Percentiles rank a stretch among this genome's conserved stretches.
Evolutionary conservation across 306 rosid genomes (phyloP).

Genomic region (Dryas octopetala): DNA sequence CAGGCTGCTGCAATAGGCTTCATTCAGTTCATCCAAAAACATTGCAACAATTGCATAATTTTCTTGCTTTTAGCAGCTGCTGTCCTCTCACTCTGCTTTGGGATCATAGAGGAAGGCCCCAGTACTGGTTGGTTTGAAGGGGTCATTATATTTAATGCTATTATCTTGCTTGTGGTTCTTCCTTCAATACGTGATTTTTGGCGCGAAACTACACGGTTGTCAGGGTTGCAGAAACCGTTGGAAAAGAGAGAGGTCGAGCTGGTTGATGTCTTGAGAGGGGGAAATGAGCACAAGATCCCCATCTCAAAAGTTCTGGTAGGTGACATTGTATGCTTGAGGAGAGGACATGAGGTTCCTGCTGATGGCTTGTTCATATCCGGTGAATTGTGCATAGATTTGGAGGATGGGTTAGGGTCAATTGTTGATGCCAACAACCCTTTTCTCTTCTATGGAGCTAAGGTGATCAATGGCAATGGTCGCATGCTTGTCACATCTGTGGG

Average conservation of each 20-base stretch:
- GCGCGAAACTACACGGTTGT: not conserved
- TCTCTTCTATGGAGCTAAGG: constrained; percentile 5
- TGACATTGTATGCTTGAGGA: not conserved
- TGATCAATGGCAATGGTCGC: constrained; percentile 7
- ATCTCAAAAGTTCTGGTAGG: not conserved
- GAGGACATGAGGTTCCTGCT: not conserved
- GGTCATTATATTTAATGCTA: not conserved
- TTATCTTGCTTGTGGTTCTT: not conserved
- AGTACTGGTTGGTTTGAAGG: constrained; percentile 13
- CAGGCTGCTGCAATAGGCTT: not conserved
- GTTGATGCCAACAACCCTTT: not conserved
- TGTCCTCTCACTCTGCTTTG: constrained; percentile 7
- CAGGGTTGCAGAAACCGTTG: not conserved
- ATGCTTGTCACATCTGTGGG: constrained; percentile 20
- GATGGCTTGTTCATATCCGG: constrained; percentile 16
- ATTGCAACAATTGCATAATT: not conserved
- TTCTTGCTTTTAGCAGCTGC: not conserved
- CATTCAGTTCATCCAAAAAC: not conserved
- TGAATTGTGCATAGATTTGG: not conserved
- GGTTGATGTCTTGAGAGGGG: not conserved
- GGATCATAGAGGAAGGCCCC: not conserved
- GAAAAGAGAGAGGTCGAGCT: not conserved
- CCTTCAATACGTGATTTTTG: not conserved
- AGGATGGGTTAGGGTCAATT: not conserved
- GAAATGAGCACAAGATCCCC: not conserved